These are phyloP conservation scores for Globisporangium carolinianum DNA, from an alignment of 352 stramenopile genomes.

Conservation along the genomic window DNA sequence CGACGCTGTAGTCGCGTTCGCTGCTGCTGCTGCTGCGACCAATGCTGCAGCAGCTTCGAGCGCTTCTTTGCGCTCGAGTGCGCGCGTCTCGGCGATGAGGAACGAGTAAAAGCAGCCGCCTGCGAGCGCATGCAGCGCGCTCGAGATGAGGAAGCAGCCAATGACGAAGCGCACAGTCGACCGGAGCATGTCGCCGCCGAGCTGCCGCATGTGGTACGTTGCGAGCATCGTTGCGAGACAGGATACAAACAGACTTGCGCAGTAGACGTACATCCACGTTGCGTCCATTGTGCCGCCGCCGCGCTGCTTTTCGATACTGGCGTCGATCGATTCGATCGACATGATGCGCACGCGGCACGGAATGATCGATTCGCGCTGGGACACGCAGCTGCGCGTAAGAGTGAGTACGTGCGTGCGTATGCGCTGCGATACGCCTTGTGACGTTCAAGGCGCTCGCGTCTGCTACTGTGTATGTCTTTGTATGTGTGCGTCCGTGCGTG, in stretches of 20 bases:
- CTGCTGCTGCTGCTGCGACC: conserved; percentile 2
- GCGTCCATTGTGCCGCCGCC: conserved; percentile 16
- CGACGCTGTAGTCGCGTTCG: conserved; percentile 12
- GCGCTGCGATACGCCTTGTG: no score
- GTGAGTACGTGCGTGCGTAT: no score
- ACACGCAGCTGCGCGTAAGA: background rate
- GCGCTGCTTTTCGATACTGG: background rate
- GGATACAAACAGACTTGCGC: conserved; percentile 40
- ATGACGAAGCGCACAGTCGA: conserved; percentile 74
- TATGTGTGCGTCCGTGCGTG: no score
- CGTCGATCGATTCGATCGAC: background rate
- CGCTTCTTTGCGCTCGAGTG: background rate
- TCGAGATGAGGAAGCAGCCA: conserved; percentile 50
- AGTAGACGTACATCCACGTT: conserved; percentile 65
- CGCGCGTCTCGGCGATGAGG: conserved; percentile 30
- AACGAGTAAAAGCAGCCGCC: conserved; percentile 52
- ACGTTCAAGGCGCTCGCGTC: no score
- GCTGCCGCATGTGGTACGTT: conserved; percentile 52
- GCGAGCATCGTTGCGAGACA: conserved; percentile 46
- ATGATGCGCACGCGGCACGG: background rate
- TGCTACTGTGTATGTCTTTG: no score
- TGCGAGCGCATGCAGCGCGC: conserved; percentile 35
- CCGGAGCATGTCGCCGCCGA: conserved; percentile 56
- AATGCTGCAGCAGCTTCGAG: background rate
- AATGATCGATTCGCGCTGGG: background rate